phyloP scores from a whole-genome alignment of 2,329 filamentous ascomycete species.

The Nigrospora osmanthi region DNA sequence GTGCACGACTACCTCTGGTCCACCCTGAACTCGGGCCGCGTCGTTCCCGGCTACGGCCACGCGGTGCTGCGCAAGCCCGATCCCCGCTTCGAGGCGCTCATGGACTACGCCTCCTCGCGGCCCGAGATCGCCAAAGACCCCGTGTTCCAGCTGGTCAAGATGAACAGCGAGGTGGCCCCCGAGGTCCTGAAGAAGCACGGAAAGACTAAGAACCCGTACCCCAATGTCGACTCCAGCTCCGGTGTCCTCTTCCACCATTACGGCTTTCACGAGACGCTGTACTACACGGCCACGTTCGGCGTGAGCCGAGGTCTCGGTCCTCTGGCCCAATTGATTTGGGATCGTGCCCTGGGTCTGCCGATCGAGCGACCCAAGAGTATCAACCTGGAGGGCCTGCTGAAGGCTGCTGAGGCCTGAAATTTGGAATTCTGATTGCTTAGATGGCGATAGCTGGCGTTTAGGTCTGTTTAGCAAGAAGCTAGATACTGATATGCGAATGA shows the following conservation, averaged over 20 bases:
- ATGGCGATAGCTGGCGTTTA: background rate
- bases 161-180: conserved; percentile 87
- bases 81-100: conserved; percentile 90
- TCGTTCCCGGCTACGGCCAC: conserved; percentile 92
- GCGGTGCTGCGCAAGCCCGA: conserved; percentile 95
- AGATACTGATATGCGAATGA: too few relatives aligned
- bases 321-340: conserved; percentile 92
- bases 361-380: conserved; percentile 99
- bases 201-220: conserved; percentile 97
- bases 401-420: conserved; percentile 40
- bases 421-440: too few relatives aligned
- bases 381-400: conserved; percentile 78
- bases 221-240: conserved; percentile 90
- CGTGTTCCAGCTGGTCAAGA: conserved; percentile 88
- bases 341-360: conserved; percentile 83
- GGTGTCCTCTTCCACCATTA: conserved; percentile 98
- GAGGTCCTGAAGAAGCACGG: conserved; percentile 88
- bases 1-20: conserved; percentile 87
- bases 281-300: conserved; percentile 74
- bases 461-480: background rate
- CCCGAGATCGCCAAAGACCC: conserved; percentile 82
- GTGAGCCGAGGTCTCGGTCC: conserved; percentile 72
- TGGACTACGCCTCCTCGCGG: conserved; percentile 84
- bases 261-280: conserved; percentile 92
- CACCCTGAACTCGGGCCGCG: conserved; percentile 86